Conservation (phyloP, 345 rosid genomes). For the Fremontodendron californicum region DNA sequence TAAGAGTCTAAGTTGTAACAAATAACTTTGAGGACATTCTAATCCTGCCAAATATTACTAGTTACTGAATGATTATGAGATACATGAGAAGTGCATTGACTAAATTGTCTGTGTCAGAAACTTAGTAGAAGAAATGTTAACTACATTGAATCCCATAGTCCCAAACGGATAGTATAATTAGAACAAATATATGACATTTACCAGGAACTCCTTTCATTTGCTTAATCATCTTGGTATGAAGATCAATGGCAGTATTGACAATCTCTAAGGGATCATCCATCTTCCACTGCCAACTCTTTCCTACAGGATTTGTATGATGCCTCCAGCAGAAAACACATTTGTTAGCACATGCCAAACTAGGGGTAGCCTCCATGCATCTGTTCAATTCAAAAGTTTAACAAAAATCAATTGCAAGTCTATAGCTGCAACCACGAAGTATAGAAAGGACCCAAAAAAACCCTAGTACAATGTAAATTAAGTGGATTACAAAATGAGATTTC, state of each 20-base stretch:
- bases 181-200: slow-evolving; percentile 26
- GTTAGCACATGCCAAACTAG: slow-evolving; percentile 98
- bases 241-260: slow-evolving; percentile 79
- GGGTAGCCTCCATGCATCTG: slow-evolving; percentile 99
- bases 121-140: background rate
- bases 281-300: slow-evolving; percentile 99
- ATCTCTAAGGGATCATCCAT: slow-evolving; percentile 93
- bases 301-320: slow-evolving; percentile 98
- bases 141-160: background rate
- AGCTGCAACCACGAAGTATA: background rate
- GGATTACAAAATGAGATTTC: background rate
- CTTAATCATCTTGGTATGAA: slow-evolving; percentile 87
- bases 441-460: slow-evolving; percentile 9
- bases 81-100: background rate
- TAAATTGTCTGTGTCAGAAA: background rate
- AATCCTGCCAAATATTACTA: background rate
- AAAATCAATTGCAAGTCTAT: slow-evolving; percentile 10
- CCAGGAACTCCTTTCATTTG: slow-evolving; percentile 99
- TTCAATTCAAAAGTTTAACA: background rate
- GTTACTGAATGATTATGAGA: background rate
- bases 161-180: background rate
- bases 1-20: background rate
- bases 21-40: background rate
- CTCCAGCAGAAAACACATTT: slow-evolving; percentile 99
- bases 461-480: background rate